Evolutionary conservation across 2,329 filamentous ascomycete genomes (phyloP), one percentile per base, ranked within the genome.

Genomic region (Aspergillus viridinutans): DNA sequence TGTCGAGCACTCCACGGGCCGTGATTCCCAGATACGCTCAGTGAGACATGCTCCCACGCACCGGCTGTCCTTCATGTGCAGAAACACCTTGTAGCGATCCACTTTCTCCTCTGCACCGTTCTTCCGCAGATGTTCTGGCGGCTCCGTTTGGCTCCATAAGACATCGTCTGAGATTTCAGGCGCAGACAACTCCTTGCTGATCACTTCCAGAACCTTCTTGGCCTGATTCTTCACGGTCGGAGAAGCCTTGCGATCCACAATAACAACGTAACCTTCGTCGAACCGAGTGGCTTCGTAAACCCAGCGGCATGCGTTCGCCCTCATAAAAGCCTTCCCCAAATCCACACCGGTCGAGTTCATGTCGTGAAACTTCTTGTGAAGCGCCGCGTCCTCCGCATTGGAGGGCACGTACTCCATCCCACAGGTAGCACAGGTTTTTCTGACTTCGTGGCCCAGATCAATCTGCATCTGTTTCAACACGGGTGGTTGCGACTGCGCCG

Each of bases 371-470:
- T 84, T 85, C 61, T 82, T 81, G 67, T 89, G 86, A 54, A 88
- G 66, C 6, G 79, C 80, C n/a, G 78, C 75, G 63, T 89, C 86
- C 64, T 87, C 84, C 6, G 76, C 72, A 51, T 82, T 82, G 0
- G 85, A 86, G 3, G 84, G 82, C 35, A 85, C 79, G 63, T 88
- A 89, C 53, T 86, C 83, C 86, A 89, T 89, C 1, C 83, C 83
- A 64, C 86, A 89, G 2, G 74, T 76, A 40, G 76, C 74, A 71
- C 86, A 89, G 10, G 80, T 83, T 62, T 81, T 82, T 49, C 82
- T 78, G 42, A 81, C 73, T 45, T 82, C 78, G 42, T 78, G 75
- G 2, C 83, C 84, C 12, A 87, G 74, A 63, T 85, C 83, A 58
- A 87, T 79, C 63, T 85, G 82, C 76, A 84, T 84, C 66, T 87